These are phyloP conservation scores for Pistacia vera DNA, from an alignment of 345 rosid species.

Conservation along the genomic window DNA sequence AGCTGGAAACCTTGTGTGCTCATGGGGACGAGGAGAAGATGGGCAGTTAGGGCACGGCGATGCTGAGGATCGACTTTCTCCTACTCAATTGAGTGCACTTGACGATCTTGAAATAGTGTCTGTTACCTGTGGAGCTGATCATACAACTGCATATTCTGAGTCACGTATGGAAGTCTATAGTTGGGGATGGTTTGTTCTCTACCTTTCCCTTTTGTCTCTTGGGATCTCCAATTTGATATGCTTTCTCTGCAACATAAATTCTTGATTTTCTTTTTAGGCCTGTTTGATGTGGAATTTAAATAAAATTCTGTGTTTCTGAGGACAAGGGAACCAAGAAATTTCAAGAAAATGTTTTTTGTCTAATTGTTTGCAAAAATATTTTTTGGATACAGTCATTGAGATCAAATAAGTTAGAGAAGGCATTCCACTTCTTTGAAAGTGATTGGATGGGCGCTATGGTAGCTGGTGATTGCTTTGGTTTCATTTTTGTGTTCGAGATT, in stretches of 20 bases:
- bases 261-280: not conserved
- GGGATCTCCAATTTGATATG: not conserved
- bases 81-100: conserved; percentile 75
- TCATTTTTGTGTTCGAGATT: not conserved
- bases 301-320: too few relatives aligned
- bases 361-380: too few relatives aligned
- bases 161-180: conserved; percentile 70
- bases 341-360: too few relatives aligned
- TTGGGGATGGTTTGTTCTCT: conserved; percentile 77
- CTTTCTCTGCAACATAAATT: not conserved
- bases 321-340: too few relatives aligned
- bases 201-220: not conserved
- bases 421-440: not conserved
- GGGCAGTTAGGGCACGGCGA: conserved; percentile 98
- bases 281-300: too few relatives aligned
- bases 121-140: conserved; percentile 94
- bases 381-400: too few relatives aligned
- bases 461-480: not conserved
- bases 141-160: conserved; percentile 78
- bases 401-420: not conserved
- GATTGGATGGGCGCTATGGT: not conserved
- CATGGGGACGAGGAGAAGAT: conserved; percentile 99
- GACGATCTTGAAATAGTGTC: conserved; percentile 65
- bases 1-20: conserved; percentile 91
- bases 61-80: conserved; percentile 84